Base-by-base conservation (phyloP, 192 early-diverging fungal species). In the Phlyctochytrium bullatum region DNA sequence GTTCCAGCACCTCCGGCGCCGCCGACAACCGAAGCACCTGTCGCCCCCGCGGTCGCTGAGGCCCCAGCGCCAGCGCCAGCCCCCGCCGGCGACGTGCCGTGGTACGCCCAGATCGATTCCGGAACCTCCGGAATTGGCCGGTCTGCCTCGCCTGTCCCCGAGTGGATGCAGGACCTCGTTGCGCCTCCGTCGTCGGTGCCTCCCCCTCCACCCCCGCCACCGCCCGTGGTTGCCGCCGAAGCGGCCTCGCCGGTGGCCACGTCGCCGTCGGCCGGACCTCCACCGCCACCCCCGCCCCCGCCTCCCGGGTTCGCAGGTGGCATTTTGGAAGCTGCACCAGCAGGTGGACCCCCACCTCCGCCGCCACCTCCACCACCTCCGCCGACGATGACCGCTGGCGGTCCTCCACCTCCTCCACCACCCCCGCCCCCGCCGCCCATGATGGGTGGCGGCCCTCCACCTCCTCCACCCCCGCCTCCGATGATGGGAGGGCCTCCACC, bases 311-410 rank as follows among this genome's bases (percentile, higher is more conserved):
- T 52, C 12, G 35, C 51, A 35, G 59, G 12, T 70, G 16, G 36
- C 62, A 6, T 31, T 52, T n/a, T n/a, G n/a, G n/a, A n/a, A n/a
- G n/a, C n/a, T n/a, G 67, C 31, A 36, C 4, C 24, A 50, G 16
- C 33, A 10, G 27, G 12, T 47, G 67, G 67, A 53, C 72, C 65
- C 12, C 68, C 76, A 0, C 76, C 76, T 0, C 76, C 76, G 10
- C 73, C 73, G 0, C 73, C 73, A 36, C 73, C 74, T 14, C 77
- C 77, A 1, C 69, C 77, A 23, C 73, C 74, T 23, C 76, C 77
- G 36, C 77, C 77, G 10, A 31, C 36, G 51, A 65, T 67, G 66
- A 68, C 70, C 23, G 69, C 62, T 35, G 51, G 50, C 2, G 68
- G 68, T 6, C 73, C 69, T 40, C 73, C 40, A 47, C 40, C 40